Evolutionary conservation across 2,329 filamentous ascomycete genomes (phyloP).

Genomic region (Ceratocystis alfenasii): DNA sequence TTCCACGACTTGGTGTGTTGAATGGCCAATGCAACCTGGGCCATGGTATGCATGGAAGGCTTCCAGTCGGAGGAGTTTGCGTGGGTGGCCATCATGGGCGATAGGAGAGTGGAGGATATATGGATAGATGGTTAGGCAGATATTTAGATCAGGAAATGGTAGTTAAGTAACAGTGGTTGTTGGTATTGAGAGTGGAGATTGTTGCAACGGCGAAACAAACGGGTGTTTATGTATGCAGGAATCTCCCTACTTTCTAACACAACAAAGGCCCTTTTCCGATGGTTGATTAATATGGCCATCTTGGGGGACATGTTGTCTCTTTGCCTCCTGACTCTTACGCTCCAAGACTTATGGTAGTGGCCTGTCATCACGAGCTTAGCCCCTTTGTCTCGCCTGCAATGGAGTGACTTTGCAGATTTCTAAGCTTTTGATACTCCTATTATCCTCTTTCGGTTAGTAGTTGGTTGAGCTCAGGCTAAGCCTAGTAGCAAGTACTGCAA

Average conservation of each 20-base stretch:
- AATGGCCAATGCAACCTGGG: slow-evolving; percentile 17
- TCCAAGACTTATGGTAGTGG: not conserved
- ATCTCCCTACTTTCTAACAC: not conserved
- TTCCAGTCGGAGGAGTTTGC: slow-evolving; percentile 13
- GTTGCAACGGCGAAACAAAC: not conserved
- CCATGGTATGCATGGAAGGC: slow-evolving; percentile 15
- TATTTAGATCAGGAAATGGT: not conserved
- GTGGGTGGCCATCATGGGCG: not conserved
- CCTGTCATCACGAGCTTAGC: not conserved
- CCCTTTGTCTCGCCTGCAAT: not conserved
- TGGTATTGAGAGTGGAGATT: not conserved
- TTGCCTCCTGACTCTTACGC: not conserved
- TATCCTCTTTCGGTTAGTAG: not conserved
- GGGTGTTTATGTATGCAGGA: not conserved
- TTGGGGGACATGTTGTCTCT: not conserved
- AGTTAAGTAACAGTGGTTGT: not conserved
- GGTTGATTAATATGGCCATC: not conserved
- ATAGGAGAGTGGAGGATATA: not conserved
- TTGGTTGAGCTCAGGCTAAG: not conserved
- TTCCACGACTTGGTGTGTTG: slow-evolving; percentile 18
- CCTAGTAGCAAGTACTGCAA: not conserved
- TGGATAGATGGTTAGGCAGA: not conserved
- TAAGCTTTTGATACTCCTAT: not conserved
- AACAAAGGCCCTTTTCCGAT: not conserved
- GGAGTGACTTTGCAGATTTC: not conserved